Evolutionary conservation across 1,284 basidiomycete species (phyloP), one percentile per base, ranked within the genome.

Genomic region (Golubevia sp.): DNA sequence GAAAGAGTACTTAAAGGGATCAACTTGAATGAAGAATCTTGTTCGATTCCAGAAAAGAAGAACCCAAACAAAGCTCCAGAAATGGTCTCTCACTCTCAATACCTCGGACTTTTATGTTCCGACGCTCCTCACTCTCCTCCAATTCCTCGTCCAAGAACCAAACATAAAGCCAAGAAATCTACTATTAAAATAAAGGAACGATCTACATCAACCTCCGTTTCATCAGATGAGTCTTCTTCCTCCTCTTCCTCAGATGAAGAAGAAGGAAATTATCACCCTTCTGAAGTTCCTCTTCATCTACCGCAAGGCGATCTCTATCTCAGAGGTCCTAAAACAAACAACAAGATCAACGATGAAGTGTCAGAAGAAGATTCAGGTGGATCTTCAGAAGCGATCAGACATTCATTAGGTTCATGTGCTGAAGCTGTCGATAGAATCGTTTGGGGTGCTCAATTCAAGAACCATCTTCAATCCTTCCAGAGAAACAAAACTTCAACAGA

Each of bases 261-360:
- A 8, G 20, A 38, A 23, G 27, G 27, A 15, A 67, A 68, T 2
- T 73, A 72, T 64, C 73, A 77, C 57, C 61, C 62, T 1, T 67
- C 65, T 49, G 80, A 82, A 54, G 66, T 82, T 3, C 79, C 80
- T 1, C 61, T 66, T 18, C 66, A 72, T 30, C 60, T 78, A 48
- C 64, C 75, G 18, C 79, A 81, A 54, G 79, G 79, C 24, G 80
- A 82, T 52, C 57, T 81, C 48, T 81, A 82, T 55, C 62, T 81
- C 1, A 70, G 73, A 15, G 80, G 79, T 2, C 77, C 77, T 4
- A 70, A 24, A 26, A 8, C 20, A n/a, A 27, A 20, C 18, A 34
- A 23, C 2, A 26, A 50, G 23, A 13, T 21, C 1, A 56, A 23
- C 23, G 23, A 49, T 30, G 26, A 20, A 30, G 15, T 15, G 2